These are phyloP conservation scores for Pseudogymnoascus sp. DNA, from an alignment of 2,329 filamentous ascomycete species.

Conservation along the genomic window DNA sequence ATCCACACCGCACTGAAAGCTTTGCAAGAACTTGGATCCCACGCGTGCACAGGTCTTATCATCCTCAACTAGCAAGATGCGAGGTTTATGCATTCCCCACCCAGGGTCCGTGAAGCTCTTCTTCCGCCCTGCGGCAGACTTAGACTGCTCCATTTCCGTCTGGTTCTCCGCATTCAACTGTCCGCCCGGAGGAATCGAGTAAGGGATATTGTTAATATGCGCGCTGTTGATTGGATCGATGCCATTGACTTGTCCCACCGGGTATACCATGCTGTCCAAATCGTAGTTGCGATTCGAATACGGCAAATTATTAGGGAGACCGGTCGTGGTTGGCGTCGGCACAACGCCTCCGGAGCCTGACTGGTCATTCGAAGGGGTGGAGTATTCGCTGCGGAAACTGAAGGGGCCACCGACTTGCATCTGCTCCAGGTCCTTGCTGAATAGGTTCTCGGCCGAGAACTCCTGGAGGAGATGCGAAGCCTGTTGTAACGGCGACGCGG, in stretches of 20 bases:
- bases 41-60: slow-evolving; percentile 61
- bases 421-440: slow-evolving; percentile 58
- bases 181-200: slow-evolving; percentile 63
- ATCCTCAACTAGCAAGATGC: slow-evolving; percentile 85
- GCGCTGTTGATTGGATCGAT: slow-evolving; percentile 94
- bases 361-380: slow-evolving; percentile 27
- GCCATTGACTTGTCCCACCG: slow-evolving; percentile 80
- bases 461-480: slow-evolving; percentile 59
- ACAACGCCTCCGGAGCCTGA: slow-evolving; percentile 22
- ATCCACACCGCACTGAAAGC: slow-evolving; percentile 60
- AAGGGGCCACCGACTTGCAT: slow-evolving; percentile 39
- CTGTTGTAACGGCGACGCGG: slow-evolving; percentile 60
- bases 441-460: slow-evolving; percentile 56
- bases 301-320: slow-evolving; percentile 38
- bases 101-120: slow-evolving; percentile 36
- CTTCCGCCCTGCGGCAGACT: slow-evolving; percentile 38
- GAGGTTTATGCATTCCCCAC: slow-evolving; percentile 59
- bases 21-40: slow-evolving; percentile 58
- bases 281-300: slow-evolving; percentile 40
- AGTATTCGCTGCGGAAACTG: slow-evolving; percentile 25
- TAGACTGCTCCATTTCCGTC: slow-evolving; percentile 26
- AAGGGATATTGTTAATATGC: slow-evolving; percentile 90
- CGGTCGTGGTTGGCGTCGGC: slow-evolving; percentile 39
- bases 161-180: slow-evolving; percentile 35
- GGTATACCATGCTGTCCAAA: slow-evolving; percentile 72